Percentiles rank a stretch among this genome's conserved stretches.
Evolutionary conservation across 768 basidiomycete species (phyloP).

Genomic region (Leucosporidium yakuticum): DNA sequence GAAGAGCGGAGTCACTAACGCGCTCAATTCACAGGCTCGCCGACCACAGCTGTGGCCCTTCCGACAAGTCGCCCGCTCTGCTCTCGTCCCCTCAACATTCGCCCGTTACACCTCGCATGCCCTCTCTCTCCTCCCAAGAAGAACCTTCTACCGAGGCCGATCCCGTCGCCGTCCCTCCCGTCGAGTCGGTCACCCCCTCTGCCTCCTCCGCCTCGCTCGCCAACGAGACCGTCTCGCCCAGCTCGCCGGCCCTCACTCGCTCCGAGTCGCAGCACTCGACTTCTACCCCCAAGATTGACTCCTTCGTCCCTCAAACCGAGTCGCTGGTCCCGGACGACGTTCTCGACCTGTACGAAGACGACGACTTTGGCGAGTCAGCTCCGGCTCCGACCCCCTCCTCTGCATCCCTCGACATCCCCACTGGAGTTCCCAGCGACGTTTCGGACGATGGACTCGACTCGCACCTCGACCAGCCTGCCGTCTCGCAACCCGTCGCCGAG

Average conservation of each 20-base stretch:
- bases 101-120: too few relatives aligned
- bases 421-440: not conserved
- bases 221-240: too few relatives aligned
- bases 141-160: too few relatives aligned
- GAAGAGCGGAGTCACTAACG: too few relatives aligned
- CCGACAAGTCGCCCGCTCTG: not conserved
- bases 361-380: not conserved
- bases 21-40: not conserved
- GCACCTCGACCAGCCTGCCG: too few relatives aligned
- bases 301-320: slow-evolving; percentile 17
- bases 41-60: not conserved
- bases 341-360: slow-evolving; percentile 17
- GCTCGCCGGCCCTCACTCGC: too few relatives aligned
- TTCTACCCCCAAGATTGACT: slow-evolving; percentile 8
- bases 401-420: not conserved
- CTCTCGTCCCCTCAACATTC: not conserved
- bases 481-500: too few relatives aligned
- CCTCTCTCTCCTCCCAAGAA: too few relatives aligned
- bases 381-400: not conserved
- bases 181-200: too few relatives aligned
- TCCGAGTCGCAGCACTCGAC: not conserved
- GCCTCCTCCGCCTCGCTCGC: too few relatives aligned
- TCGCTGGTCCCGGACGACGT: slow-evolving; percentile 22
- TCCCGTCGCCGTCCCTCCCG: too few relatives aligned
- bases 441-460: too few relatives aligned